Evolutionary conservation across 768 basidiomycete genomes (phyloP), one percentile per base, ranked within the genome.

Genomic region (Suillus lakei): DNA sequence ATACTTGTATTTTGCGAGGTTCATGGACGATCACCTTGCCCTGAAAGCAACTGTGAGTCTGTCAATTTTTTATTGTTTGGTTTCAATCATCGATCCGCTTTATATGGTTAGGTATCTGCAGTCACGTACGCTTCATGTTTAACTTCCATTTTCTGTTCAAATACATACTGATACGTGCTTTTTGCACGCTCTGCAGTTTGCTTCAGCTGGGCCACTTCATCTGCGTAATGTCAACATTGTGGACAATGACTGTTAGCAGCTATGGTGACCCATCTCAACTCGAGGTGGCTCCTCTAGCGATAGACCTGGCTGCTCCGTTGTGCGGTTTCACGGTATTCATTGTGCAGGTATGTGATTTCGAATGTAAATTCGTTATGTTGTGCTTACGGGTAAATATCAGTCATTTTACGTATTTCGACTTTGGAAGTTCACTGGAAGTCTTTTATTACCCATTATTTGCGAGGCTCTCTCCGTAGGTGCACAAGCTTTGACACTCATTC

Each of bases 1-100:
- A n/a, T n/a, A n/a, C n/a, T n/a, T n/a, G 16, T 70, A 70, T 55
- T 64, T 64, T 51, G 53, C 60, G 13, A 63, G 15, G 7, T 70
- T 66, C 62, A 28, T 41, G 39, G 13, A 12, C 15, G 54, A 60
- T 13, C 67, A 70, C 28, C 48, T 36, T 21, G 8, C 30, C 26
- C 44, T 65, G 44, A 65, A 65, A 41, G 48, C 41, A n/a, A 38
- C 60, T 6, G 64, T 41, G 10, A 41, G 39, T 41, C 39, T 10
- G 15, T 41, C 39, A 41, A 41, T 15, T 6, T 10, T 15, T 12
- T 12, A 8, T 41, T 41, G 26, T n/a, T 8, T 12, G 32, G 8
- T 58, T 34, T 41, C 5, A 65, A 46, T 21, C 2, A 3, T 50
- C 26, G n/a, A n/a, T n/a, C n/a, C n/a, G n/a, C 61, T 51, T 34